Evolutionary conservation across 2,329 filamentous ascomycete genomes (phyloP).

Genomic region (Talaromyces verruculosus): DNA sequence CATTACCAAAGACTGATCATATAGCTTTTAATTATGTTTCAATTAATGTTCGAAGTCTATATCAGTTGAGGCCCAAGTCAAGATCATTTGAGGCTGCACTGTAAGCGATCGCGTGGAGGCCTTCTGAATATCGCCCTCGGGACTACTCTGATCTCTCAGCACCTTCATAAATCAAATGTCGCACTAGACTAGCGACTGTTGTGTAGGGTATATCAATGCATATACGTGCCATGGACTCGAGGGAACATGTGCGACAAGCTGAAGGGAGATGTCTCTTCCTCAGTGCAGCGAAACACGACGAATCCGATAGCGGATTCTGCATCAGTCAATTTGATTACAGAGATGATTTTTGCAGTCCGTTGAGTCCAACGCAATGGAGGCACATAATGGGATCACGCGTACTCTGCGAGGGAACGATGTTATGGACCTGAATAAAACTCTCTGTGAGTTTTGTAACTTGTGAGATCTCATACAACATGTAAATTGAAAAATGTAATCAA

Average conservation of each 20-base stretch:
- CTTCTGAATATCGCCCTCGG: background rate
- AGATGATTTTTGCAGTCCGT: background rate
- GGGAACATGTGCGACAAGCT: background rate
- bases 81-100: background rate
- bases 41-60: background rate
- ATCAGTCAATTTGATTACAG: background rate
- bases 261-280: background rate
- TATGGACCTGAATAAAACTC: background rate
- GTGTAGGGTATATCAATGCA: background rate
- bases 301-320: background rate
- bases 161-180: background rate
- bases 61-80: background rate
- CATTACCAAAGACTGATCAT: background rate
- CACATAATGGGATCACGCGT: background rate
- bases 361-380: background rate
- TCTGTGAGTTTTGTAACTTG: background rate
- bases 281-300: background rate
- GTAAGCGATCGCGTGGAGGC: background rate
- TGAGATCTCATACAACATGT: too few relatives aligned
- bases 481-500: too few relatives aligned
- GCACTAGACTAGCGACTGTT: background rate
- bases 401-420: background rate
- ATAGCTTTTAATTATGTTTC: background rate
- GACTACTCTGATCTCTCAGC: too few relatives aligned
- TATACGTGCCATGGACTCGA: background rate